Conservation (phyloP, 2,329 filamentous ascomycete species). For the Ceratocystis alfenasii region DNA sequence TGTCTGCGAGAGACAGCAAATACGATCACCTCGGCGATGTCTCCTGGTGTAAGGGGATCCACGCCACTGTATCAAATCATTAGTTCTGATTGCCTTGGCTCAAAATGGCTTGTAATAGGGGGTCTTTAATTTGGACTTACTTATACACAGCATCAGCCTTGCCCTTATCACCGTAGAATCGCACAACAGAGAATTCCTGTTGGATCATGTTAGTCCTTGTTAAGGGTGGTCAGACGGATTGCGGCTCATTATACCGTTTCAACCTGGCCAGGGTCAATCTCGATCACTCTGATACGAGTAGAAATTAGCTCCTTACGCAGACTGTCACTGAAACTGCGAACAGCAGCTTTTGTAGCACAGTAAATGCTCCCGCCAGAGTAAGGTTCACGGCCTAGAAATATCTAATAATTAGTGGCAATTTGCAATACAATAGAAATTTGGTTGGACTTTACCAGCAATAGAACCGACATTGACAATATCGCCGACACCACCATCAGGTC, state of each 20-base stretch:
- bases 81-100: constrained; percentile 10
- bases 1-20: constrained; percentile 73
- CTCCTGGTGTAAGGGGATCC: constrained; percentile 75
- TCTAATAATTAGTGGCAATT: neutral
- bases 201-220: constrained; percentile 16
- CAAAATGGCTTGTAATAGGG: constrained; percentile 10
- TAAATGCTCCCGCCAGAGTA: constrained; percentile 83
- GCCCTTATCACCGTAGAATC: constrained; percentile 76
- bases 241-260: constrained; percentile 54
- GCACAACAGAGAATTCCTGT: constrained; percentile 74
- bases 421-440: neutral
- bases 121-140: constrained; percentile 38
- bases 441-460: constrained; percentile 51
- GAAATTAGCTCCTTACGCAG: constrained; percentile 73
- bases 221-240: neutral
- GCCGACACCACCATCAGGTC: constrained; percentile 61
- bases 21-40: constrained; percentile 83
- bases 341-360: constrained; percentile 83
- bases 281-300: constrained; percentile 70
- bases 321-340: constrained; percentile 71
- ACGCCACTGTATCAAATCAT: constrained; percentile 42
- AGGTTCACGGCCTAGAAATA: constrained; percentile 51
- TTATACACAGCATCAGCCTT: constrained; percentile 87
- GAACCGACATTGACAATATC: constrained; percentile 94
- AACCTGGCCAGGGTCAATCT: constrained; percentile 83